Conservation (phyloP, 2,329 filamentous ascomycete species). For the Neonectria coccinea region DNA sequence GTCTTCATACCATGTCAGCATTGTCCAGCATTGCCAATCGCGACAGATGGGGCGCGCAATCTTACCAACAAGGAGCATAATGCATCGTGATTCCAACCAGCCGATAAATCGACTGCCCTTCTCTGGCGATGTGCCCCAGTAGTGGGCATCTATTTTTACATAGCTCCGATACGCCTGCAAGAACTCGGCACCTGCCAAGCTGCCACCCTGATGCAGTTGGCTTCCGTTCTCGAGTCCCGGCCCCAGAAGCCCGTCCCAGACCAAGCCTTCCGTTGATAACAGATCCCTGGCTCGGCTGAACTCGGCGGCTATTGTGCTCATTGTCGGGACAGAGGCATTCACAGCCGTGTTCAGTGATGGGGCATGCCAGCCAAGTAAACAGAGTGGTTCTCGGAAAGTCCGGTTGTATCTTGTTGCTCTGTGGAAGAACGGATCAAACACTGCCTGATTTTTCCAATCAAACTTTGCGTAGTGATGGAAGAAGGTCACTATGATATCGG, state of each 20-base stretch:
- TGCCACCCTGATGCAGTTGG: not conserved
- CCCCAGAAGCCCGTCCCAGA: constrained; percentile 59
- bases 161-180: constrained; percentile 65
- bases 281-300: constrained; percentile 59
- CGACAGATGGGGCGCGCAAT: not conserved
- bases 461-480: constrained; percentile 72
- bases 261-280: constrained; percentile 51
- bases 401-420: constrained; percentile 64
- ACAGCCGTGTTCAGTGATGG: constrained; percentile 71
- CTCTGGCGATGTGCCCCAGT: constrained; percentile 70
- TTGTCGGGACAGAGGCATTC: constrained; percentile 64
- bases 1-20: constrained; percentile 54
- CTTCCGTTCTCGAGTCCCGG: constrained; percentile 1
- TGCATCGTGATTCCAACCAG: constrained; percentile 73
- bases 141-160: constrained; percentile 71
- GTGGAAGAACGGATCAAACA: constrained; percentile 72
- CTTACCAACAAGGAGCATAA: constrained; percentile 68
- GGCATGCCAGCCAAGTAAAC: constrained; percentile 71
- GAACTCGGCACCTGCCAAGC: constrained; percentile 59
- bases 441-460: constrained; percentile 66
- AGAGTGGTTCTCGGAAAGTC: constrained; percentile 69
- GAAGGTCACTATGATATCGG: constrained; percentile 69
- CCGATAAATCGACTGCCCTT: constrained; percentile 68
- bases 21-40: not conserved
- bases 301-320: constrained; percentile 64